phyloP scores from a whole-genome alignment of 2,329 filamentous ascomycete genomes.

The Leptodontidium sp. region DNA sequence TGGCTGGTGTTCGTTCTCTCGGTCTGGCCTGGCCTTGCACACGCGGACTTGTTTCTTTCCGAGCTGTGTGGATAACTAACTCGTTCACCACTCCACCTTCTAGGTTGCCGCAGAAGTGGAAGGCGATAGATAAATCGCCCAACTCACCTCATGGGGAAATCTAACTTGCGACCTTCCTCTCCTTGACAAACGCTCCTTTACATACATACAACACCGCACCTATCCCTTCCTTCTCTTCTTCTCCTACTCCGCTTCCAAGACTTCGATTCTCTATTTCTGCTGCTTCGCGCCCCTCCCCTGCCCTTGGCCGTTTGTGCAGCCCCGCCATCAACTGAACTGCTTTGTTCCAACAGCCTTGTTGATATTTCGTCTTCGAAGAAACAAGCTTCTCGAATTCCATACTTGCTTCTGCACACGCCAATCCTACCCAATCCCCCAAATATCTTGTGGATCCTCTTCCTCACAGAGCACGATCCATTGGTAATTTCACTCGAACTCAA shows the following conservation, averaged over 20 bases:
- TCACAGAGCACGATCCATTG: not conserved
- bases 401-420: not conserved
- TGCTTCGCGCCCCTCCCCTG: not conserved
- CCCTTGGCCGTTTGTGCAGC: not conserved
- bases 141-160: constrained; percentile 10
- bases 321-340: not conserved
- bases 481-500: not conserved
- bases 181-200: no score
- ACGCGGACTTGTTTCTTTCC: constrained; percentile 7
- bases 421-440: not conserved
- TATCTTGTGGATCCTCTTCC: not conserved
- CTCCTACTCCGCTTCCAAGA: not conserved
- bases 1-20: not conserved
- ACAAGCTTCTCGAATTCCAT: not conserved
- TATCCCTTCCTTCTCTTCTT: not conserved
- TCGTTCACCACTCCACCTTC: not conserved
- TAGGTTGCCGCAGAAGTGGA: not conserved
- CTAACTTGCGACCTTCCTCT: constrained; percentile 11
- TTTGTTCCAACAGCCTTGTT: constrained; percentile 13
- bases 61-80: not conserved
- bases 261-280: not conserved
- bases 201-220: not conserved
- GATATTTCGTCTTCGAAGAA: not conserved
- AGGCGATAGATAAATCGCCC: not conserved
- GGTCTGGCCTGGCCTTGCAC: not conserved